Conservation (phyloP, 2,329 filamentous ascomycete genomes). For the Spiromastix sp. region DNA sequence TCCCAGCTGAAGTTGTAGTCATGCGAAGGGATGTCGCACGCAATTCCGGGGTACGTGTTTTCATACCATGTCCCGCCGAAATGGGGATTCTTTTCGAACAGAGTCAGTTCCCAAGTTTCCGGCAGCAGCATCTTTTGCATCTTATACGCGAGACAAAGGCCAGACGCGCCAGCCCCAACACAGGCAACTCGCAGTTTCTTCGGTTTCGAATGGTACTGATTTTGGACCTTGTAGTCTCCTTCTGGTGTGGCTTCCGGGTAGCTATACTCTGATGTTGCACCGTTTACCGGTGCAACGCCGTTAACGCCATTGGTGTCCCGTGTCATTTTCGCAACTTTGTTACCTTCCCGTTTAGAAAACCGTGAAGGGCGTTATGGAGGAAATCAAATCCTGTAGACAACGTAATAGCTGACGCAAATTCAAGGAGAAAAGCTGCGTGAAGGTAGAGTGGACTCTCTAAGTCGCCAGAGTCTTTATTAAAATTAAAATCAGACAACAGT, state of each 20-base stretch:
- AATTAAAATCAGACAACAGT: too few species aligned
- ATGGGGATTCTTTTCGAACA: not conserved
- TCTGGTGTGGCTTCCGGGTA: not conserved
- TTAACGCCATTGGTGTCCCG: not conserved
- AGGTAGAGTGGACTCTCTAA: too few species aligned
- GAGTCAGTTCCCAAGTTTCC: not conserved
- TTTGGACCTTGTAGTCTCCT: not conserved
- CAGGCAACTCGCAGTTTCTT: not conserved
- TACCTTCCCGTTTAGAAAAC: too few species aligned
- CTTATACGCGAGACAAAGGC: constrained; percentile 1
- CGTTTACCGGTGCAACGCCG: too few species aligned
- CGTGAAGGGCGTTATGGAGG: too few species aligned
- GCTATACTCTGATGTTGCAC: not conserved
- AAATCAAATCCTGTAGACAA: too few species aligned
- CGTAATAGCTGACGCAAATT: too few species aligned
- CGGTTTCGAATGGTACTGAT: constrained; percentile 1
- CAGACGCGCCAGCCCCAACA: constrained; percentile 1
- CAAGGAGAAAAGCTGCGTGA: too few species aligned
- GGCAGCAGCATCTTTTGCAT: not conserved
- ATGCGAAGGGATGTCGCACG: not conserved
- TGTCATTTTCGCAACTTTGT: too few species aligned
- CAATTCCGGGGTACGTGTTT: not conserved
- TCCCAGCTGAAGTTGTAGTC: not conserved
- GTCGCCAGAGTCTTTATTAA: too few species aligned
- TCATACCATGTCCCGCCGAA: constrained; percentile 1